A percentile compares a stretch with the other conserved stretches of the same genome.
Conservation (phyloP, 2,329 filamentous ascomycete species). For the Fusarium bactridioides region DNA sequence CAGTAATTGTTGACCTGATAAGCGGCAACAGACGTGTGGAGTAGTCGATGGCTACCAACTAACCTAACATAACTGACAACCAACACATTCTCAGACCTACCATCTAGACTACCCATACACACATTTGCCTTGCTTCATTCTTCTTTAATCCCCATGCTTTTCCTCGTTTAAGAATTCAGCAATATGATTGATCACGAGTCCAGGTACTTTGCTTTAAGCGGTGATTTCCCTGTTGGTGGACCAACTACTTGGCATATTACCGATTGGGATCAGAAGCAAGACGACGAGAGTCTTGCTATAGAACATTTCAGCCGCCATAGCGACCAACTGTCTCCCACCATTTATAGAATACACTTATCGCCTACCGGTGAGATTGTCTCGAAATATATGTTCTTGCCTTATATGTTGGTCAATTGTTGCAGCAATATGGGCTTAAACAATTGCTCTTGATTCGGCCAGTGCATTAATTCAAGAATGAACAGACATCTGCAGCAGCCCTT, state of each 20-base stretch:
- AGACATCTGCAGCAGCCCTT: neutral
- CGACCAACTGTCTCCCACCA: constrained; percentile 4
- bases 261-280: constrained; percentile 44
- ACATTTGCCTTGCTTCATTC: too few relatives aligned
- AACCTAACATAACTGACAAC: too few relatives aligned
- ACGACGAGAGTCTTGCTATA: constrained; percentile 37
- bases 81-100: too few relatives aligned
- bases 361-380: constrained; percentile 35
- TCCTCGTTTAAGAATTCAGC: too few relatives aligned
- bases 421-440: fast-evolving
- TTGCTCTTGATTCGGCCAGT: neutral
- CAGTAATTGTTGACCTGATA: too few relatives aligned
- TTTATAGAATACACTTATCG: constrained; percentile 39
- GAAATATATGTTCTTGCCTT: neutral
- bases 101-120: too few relatives aligned
- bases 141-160: too few relatives aligned
- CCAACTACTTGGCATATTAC: constrained; percentile 41
- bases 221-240: constrained; percentile 22
- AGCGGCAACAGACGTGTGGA: too few relatives aligned
- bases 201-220: neutral
- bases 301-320: constrained; percentile 32
- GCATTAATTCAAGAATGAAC: neutral
- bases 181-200: neutral
- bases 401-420: neutral
- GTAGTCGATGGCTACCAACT: too few relatives aligned